Percentiles rank a stretch among this genome's conserved stretches.
Conservation (phyloP, 257 asterid species). For the Ocimum tenuiflorum region DNA sequence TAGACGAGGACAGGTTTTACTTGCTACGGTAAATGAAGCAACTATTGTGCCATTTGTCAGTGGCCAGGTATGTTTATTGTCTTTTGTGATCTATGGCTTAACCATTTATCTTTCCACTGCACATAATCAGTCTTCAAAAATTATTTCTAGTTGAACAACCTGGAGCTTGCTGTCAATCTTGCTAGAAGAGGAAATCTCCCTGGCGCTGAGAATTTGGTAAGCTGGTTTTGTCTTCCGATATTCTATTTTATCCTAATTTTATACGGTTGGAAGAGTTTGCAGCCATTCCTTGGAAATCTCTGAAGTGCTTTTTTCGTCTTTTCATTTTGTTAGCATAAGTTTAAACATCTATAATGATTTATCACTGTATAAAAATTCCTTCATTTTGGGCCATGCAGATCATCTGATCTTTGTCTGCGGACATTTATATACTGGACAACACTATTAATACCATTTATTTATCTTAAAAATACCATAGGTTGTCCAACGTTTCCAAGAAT, state of each 20-base stretch:
- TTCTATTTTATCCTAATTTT: constrained; percentile 1
- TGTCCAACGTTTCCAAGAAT: constrained; percentile 96
- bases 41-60: constrained; percentile 90
- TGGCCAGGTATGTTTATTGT: constrained; percentile 64
- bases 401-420: neutral
- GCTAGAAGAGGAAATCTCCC: constrained; percentile 99
- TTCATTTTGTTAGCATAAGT: too few relatives aligned
- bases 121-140: constrained; percentile 8
- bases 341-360: neutral
- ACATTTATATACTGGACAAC: neutral
- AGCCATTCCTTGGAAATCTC: neutral
- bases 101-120: neutral
- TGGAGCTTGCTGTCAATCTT: constrained; percentile 98
- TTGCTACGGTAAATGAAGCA: constrained; percentile 91
- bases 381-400: neutral
- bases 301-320: too few relatives aligned
- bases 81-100: constrained; percentile 5
- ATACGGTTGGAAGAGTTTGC: neutral
- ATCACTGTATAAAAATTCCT: neutral
- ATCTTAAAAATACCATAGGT: constrained; percentile 47
- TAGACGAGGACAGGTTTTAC: constrained; percentile 95
- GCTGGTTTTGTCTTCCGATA: constrained; percentile 24
- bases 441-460: constrained; percentile 1
- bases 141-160: constrained; percentile 73
- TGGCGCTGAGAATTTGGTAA: constrained; percentile 96